phyloP scores from a whole-genome alignment of 306 rosid species.

The Quillaja saponaria region DNA sequence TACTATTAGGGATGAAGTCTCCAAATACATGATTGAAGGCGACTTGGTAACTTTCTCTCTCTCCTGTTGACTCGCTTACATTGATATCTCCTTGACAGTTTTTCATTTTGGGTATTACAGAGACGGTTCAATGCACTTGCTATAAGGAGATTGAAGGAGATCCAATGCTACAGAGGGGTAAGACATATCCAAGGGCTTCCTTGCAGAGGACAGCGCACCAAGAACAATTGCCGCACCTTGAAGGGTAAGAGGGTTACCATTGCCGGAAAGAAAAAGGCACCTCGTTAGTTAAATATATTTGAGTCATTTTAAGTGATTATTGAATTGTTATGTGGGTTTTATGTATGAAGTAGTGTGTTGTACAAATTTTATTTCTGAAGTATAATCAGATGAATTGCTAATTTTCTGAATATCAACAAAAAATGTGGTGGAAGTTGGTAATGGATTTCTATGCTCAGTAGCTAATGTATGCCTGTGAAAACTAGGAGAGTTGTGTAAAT shows the following conservation, averaged over 20 bases:
- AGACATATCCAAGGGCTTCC: constrained; percentile 63
- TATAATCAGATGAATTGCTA: too few relatives aligned
- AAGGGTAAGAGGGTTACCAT: constrained; percentile 67
- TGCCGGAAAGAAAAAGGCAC: constrained; percentile 72
- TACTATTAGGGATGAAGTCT: constrained; percentile 49
- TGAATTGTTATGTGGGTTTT: constrained; percentile 13
- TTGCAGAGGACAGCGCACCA: constrained; percentile 61
- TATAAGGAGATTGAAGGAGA: constrained; percentile 61
- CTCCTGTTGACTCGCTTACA: too few relatives aligned
- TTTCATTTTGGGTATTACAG: constrained; percentile 37
- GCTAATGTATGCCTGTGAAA: too few relatives aligned
- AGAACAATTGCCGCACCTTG: constrained; percentile 57
- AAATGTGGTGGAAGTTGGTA: too few relatives aligned
- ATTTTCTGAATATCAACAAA: too few relatives aligned
- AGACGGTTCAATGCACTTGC: constrained; percentile 59
- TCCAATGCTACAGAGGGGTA: constrained; percentile 60
- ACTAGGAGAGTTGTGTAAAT: too few relatives aligned
- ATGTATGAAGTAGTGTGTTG: constrained; percentile 5
- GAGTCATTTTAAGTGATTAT: not conserved
- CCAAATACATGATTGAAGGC: constrained; percentile 72
- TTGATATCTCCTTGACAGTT: too few relatives aligned
- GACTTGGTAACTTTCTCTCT: constrained; percentile 42
- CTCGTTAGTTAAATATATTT: constrained; percentile 4
- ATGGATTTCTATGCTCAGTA: too few relatives aligned
- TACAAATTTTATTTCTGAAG: too few relatives aligned